Percentiles rank a stretch among this genome's conserved stretches.
These are phyloP conservation scores for Fusarium neocosmosporiellum DNA, from an alignment of 2,329 filamentous ascomycete species.

Conservation along the genomic window DNA sequence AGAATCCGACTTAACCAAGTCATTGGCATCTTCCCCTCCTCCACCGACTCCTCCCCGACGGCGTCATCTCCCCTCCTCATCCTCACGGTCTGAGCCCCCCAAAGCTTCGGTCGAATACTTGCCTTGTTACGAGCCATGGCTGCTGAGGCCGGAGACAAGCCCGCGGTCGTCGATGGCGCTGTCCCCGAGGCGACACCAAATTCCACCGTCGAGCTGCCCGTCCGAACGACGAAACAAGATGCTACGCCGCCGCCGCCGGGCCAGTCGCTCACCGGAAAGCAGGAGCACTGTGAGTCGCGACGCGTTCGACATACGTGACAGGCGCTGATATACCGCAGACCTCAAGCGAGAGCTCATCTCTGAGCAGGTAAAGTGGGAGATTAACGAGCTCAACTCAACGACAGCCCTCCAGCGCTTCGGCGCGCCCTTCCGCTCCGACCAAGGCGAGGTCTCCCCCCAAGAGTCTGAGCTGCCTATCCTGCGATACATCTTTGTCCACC, in stretches of 20 bases:
- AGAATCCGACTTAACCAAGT: slow-evolving; percentile 20
- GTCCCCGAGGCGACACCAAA: slow-evolving; percentile 23
- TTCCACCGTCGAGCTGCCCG: slow-evolving; percentile 42
- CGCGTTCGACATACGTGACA: neutral
- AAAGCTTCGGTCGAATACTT: slow-evolving; percentile 15
- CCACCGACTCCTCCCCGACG: neutral
- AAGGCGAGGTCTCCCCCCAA: slow-evolving; percentile 90
- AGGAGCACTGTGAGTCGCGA: slow-evolving; percentile 86
- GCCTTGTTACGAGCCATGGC: slow-evolving; percentile 42
- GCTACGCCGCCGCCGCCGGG: slow-evolving; percentile 54
- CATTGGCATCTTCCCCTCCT: slow-evolving; percentile 15
- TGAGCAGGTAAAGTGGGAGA: slow-evolving; percentile 89
- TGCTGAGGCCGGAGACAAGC: slow-evolving; percentile 40
- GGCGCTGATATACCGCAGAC: slow-evolving; percentile 58
- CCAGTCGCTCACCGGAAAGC: slow-evolving; percentile 84
- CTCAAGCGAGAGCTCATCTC: slow-evolving; percentile 95
- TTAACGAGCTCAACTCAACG: slow-evolving; percentile 91
- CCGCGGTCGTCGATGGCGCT: slow-evolving; percentile 35
- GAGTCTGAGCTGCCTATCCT: slow-evolving; percentile 95
- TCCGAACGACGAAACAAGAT: slow-evolving; percentile 45
- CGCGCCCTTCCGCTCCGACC: slow-evolving; percentile 92
- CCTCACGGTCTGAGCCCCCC: neutral
- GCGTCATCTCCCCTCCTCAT: neutral
- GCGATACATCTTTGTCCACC: slow-evolving; percentile 96
- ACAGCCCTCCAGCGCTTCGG: slow-evolving; percentile 96